Base-by-base conservation (phyloP, 2,329 filamentous ascomycete genomes). In the Aureobasidium namibiae region DNA sequence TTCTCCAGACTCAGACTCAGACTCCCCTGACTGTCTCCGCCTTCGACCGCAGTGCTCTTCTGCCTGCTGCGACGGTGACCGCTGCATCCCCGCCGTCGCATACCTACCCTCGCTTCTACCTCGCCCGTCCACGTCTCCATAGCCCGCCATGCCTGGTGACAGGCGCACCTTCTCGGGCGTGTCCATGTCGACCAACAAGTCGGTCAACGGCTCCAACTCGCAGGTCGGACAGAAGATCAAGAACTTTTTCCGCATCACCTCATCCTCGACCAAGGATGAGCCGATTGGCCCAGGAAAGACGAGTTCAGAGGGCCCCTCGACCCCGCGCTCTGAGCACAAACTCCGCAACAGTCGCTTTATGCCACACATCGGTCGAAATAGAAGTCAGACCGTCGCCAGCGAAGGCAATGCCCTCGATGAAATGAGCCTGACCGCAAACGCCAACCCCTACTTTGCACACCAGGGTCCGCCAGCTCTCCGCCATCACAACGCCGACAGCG, bases 381-480 rank as follows among this genome's bases (percentile, higher is more conserved):
- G 92, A 68, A 95, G 91, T 36, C 87, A 89, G 61, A 97, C 92
- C 26, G 89, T 95, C 60, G 90, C 90, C 65, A 96, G 91, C 75
- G 92, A 96, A 75, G 92, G 92, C 66, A 91, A 96, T 70, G 84
- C 87, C 61, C 81, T 96, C 64, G 92, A 96, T 66, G 92, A 96
- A 73, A 81, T 95, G 68, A 96, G 92, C 69, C 94, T 94, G 26
- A 97, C 91, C 4, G 92, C 92, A 54, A 86, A 92, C 70, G 92
- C 91, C 64, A 99, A 99, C 72, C 94, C 94, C 18, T 99, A 99
- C 76, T 99, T 97, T 74, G 89, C 86, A 65, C 94, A 97, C 72
- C 94, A 99, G 75, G 94, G 94, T 60, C 91, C 91, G 67, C 94
- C 94, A 4, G 89, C 90, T 64, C 79, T 97, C 67, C 87, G 92